Evolutionary conservation across 805 yeast species (phyloP).

Genomic region (Candida boleticola): DNA sequence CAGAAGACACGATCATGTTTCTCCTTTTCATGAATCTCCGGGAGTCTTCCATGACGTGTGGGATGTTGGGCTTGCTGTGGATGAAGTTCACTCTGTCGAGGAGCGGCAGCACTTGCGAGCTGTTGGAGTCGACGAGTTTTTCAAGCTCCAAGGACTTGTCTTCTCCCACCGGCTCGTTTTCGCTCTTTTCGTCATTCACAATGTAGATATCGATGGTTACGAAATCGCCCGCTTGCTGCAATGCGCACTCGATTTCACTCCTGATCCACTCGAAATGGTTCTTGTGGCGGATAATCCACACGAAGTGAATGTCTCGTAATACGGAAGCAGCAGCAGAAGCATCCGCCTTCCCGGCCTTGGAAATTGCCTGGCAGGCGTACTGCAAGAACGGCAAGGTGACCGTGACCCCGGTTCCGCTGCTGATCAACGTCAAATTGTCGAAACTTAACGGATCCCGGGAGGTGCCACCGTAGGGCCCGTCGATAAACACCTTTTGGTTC

Average conservation of each 20-base stretch:
- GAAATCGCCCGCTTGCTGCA: slow-evolving; percentile 24
- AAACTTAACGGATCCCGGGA: slow-evolving; percentile 45
- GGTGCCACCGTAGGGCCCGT: slow-evolving; percentile 61
- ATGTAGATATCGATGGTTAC: slow-evolving; percentile 26
- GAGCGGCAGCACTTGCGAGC: neutral
- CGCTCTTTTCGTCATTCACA: slow-evolving; percentile 6
- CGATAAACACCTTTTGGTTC: slow-evolving; percentile 39
- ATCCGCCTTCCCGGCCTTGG: slow-evolving; percentile 3
- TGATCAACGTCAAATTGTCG: slow-evolving; percentile 39
- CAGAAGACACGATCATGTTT: slow-evolving; percentile 46
- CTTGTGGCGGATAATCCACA: slow-evolving; percentile 41
- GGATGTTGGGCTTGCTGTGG: slow-evolving; percentile 20
- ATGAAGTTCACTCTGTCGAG: slow-evolving; percentile 12
- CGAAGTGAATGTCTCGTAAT: slow-evolving; percentile 32
- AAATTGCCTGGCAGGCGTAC: slow-evolving; percentile 18
- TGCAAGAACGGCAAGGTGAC: slow-evolving; percentile 46
- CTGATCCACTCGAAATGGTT: slow-evolving; percentile 40
- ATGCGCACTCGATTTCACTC: slow-evolving; percentile 31
- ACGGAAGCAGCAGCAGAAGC: slow-evolving; percentile 10
- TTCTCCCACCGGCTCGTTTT: neutral
- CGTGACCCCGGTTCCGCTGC: slow-evolving; percentile 55
- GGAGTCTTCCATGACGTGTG: slow-evolving; percentile 14
- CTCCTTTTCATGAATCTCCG: slow-evolving; percentile 19
- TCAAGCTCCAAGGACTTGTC: slow-evolving; percentile 1
- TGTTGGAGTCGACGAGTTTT: neutral